These are phyloP conservation scores for Clavariopsis aquatica DNA, from an alignment of 495 filamentous ascomycete species.

Conservation along the genomic window DNA sequence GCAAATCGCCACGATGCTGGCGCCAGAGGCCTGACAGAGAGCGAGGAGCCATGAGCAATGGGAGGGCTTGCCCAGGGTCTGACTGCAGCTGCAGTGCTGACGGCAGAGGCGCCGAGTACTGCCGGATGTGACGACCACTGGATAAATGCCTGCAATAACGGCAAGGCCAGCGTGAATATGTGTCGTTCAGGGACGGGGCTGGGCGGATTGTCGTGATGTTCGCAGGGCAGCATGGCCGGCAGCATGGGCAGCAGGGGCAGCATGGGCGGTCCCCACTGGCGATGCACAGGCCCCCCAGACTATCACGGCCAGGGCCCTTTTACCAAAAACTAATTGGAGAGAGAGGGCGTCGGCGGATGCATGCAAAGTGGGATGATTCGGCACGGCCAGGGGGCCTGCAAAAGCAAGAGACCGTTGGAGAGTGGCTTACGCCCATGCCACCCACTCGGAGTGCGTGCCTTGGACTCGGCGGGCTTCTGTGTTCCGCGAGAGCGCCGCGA, in stretches of 20 bases:
- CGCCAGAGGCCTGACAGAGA: no score
- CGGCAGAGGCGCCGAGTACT: background rate
- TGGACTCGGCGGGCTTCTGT: background rate
- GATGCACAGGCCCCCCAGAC: background rate
- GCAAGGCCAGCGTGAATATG: background rate
- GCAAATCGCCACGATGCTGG: no score
- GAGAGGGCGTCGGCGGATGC: background rate
- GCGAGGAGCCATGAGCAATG: no score
- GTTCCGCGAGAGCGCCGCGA: background rate
- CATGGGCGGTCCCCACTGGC: no score
- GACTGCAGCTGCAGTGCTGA: constrained; percentile 13
- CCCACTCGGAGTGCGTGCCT: background rate
- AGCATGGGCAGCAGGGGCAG: no score
- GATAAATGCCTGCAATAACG: background rate
- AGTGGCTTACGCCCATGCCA: background rate
- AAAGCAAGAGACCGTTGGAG: constrained; percentile 4
- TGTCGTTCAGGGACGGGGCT: background rate
- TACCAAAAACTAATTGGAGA: constrained; percentile 5
- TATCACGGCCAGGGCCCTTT: background rate
- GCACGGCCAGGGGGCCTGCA: background rate
- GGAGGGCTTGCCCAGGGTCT: background rate
- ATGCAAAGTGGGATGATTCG: constrained; percentile 1
- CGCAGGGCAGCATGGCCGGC: background rate
- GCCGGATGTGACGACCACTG: constrained; percentile 3
- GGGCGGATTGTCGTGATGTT: constrained; percentile 2